Evolutionary conservation across 352 stramenopile genomes (phyloP).

Genomic region (Pythium oligandrum): DNA sequence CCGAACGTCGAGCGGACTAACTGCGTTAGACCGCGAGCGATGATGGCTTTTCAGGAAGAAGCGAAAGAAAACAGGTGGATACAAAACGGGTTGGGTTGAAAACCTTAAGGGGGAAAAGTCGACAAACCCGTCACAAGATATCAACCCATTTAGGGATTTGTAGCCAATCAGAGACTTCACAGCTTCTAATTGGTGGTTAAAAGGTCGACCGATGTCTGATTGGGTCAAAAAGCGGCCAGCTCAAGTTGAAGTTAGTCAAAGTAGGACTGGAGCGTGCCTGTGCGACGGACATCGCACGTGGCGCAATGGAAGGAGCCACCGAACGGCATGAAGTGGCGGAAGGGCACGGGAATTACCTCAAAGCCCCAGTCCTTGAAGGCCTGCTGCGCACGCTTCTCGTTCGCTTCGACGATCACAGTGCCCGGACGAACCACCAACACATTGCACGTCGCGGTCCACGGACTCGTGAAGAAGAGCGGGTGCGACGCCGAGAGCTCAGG

Average conservation of each 20-base stretch:
- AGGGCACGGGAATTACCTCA: conserved; percentile 83
- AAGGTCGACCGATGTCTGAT: too few species aligned
- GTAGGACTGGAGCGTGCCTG: conserved; percentile 81
- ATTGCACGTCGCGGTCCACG: conserved; percentile 89
- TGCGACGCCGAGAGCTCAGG: conserved; percentile 73
- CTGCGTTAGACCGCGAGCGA: too few species aligned
- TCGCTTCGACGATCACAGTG: conserved; percentile 79
- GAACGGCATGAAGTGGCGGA: conserved; percentile 90
- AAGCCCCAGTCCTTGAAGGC: conserved; percentile 89
- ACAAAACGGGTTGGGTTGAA: too few species aligned
- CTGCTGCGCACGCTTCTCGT: conserved; percentile 76
- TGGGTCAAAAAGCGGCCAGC: too few species aligned
- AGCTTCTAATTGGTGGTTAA: too few species aligned
- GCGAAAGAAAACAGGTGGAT: too few species aligned
- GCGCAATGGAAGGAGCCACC: conserved; percentile 88
- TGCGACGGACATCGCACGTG: conserved; percentile 82
- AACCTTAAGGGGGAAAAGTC: too few species aligned
- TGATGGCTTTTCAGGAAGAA: too few species aligned
- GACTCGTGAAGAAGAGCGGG: conserved; percentile 88
- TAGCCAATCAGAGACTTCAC: too few species aligned
- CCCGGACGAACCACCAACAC: conserved; percentile 81
- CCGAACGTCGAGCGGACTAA: too few species aligned
- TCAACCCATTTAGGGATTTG: too few species aligned
- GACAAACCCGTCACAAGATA: too few species aligned
- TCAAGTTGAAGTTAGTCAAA: conserved; percentile 28